These are phyloP conservation scores for Bacterosira constricta DNA, from an alignment of 108 stramenopile species.

Conservation along the genomic window DNA sequence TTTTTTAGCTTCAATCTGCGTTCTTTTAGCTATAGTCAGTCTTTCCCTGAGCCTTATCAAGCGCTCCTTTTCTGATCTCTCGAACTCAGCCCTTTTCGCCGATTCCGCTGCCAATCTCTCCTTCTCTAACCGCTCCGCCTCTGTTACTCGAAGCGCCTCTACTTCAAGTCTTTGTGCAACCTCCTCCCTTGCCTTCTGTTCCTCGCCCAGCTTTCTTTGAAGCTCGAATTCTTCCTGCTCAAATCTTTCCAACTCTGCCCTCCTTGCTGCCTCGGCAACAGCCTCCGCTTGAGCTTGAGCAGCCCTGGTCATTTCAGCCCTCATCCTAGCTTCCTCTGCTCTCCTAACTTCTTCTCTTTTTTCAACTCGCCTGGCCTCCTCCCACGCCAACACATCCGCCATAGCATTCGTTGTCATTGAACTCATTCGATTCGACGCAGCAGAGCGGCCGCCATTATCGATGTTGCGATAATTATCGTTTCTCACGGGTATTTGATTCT, in stretches of 20 bases:
- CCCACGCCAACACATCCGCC: conserved; percentile 12
- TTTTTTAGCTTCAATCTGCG: neutral
- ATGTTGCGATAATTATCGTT: neutral
- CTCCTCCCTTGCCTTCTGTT: neutral
- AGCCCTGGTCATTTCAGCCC: neutral
- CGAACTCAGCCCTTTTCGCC: conserved; percentile 4
- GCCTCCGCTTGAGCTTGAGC: neutral
- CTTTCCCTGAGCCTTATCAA: neutral
- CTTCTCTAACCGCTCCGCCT: conserved; percentile 2
- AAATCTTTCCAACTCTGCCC: neutral
- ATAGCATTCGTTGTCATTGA: conserved; percentile 5
- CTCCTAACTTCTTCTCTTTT: conserved; percentile 7
- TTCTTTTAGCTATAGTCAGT: neutral
- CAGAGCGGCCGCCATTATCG: neutral
- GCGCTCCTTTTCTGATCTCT: neutral
- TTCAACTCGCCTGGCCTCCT: conserved; percentile 11
- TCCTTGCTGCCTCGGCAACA: neutral
- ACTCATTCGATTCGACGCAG: neutral
- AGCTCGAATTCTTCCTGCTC: neutral
- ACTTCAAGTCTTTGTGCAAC: neutral
- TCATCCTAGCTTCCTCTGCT: conserved; percentile 1
- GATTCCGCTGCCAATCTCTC: neutral
- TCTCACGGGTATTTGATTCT: neutral
- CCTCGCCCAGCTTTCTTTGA: neutral
- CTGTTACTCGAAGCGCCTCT: neutral